Evolutionary conservation across 805 yeast species (phyloP).

Genomic region (Cyberlindnera xishuangbannaensis): DNA sequence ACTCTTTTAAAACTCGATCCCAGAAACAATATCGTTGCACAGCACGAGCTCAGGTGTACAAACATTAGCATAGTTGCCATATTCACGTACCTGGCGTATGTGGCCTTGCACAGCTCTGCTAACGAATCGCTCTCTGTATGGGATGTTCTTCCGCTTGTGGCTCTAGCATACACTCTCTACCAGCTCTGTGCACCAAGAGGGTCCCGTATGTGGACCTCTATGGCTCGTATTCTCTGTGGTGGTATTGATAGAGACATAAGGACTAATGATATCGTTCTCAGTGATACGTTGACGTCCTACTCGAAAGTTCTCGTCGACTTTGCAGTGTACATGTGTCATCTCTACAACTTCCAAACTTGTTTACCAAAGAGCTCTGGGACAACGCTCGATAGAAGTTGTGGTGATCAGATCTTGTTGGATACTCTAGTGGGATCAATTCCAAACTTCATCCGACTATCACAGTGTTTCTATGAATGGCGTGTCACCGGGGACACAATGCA

Average conservation of each 20-base stretch:
- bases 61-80: conserved; percentile 6
- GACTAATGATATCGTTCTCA: conserved; percentile 72
- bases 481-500: conserved; percentile 44
- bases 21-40: not conserved
- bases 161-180: conserved; percentile 4
- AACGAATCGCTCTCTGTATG: conserved; percentile 4
- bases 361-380: conserved; percentile 24
- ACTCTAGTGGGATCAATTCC: conserved; percentile 48
- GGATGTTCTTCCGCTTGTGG: conserved; percentile 10
- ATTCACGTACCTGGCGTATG: conserved; percentile 2
- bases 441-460: conserved; percentile 67
- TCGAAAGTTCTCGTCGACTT: conserved; percentile 72
- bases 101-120: conserved; percentile 1
- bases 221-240: conserved; percentile 52
- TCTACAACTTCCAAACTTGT: conserved; percentile 32
- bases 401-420: conserved; percentile 29
- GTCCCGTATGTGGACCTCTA: conserved; percentile 22
- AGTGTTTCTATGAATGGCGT: conserved; percentile 72
- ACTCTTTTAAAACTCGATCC: conserved; percentile 11
- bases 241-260: conserved; percentile 47
- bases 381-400: conserved; percentile 29
- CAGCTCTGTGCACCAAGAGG: conserved; percentile 6
- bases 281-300: conserved; percentile 84
- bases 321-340: conserved; percentile 46
- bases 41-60: conserved; percentile 4